A percentile compares a stretch with the other conserved stretches of the same genome.
phyloP scores from a whole-genome alignment of 23 red algal genomes.

The Pyropia haitanensis region DNA sequence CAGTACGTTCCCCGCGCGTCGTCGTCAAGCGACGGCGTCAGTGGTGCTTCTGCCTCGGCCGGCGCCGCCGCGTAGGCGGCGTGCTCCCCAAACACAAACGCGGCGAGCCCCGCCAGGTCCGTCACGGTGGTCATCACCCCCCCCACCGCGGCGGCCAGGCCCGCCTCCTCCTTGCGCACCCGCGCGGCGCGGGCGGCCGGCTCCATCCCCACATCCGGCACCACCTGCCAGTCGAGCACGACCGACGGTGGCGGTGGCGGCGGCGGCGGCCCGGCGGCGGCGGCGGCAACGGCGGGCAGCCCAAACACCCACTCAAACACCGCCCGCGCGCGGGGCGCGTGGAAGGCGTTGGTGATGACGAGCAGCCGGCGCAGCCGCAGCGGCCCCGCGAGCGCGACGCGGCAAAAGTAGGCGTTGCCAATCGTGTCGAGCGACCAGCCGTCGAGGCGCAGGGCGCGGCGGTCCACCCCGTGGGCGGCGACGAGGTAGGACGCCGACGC shows the following conservation, averaged over 20 bases:
- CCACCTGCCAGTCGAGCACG: constrained; percentile 21
- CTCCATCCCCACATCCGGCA: constrained; percentile 34
- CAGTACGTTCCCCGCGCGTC: no score
- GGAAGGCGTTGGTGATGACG: constrained; percentile 78
- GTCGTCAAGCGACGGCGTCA: no score
- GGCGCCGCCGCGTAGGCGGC: constrained; percentile 47
- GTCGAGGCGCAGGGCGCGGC: constrained; percentile 46
- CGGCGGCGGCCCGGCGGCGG: not conserved
- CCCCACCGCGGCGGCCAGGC: not conserved
- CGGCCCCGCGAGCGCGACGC: constrained; percentile 56
- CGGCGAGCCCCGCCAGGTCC: constrained; percentile 20
- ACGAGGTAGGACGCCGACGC: constrained; percentile 71
- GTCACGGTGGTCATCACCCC: constrained; percentile 17
- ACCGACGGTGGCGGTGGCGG: not conserved
- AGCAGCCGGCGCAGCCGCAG: constrained; percentile 31
- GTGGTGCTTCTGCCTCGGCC: not conserved
- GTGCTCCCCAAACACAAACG: constrained; percentile 52
- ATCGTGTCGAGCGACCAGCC: constrained; percentile 88
- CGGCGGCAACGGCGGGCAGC: constrained; percentile 1
- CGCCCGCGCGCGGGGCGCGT: constrained; percentile 52
- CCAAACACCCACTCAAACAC: constrained; percentile 77
- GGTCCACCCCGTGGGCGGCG: constrained; percentile 12
- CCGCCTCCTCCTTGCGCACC: constrained; percentile 33
- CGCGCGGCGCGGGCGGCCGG: constrained; percentile 7
- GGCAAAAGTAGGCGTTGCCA: constrained; percentile 74